Percentiles rank a stretch among this genome's conserved stretches.
Evolutionary conservation across 1,284 basidiomycete genomes (phyloP).

Genomic region (Papiliotrema laurentii): DNA sequence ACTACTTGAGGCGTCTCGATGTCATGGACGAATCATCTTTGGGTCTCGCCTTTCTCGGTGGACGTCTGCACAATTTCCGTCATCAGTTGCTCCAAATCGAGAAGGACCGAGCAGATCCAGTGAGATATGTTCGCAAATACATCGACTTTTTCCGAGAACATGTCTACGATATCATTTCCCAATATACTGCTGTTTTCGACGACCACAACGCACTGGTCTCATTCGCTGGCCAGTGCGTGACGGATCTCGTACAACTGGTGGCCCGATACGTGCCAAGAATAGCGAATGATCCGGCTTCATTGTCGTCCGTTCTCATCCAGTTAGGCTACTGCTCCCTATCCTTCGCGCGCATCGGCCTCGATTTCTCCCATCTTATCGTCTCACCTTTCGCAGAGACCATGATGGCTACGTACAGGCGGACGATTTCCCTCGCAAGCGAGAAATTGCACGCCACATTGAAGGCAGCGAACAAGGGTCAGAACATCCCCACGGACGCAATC

Average conservation of each 20-base stretch:
- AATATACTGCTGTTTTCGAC: constrained; percentile 85
- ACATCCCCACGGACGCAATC: constrained; percentile 30
- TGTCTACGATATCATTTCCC: constrained; percentile 83
- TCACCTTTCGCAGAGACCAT: constrained; percentile 60
- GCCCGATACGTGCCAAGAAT: constrained; percentile 51
- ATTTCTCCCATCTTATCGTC: constrained; percentile 66
- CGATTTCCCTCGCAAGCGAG: constrained; percentile 42
- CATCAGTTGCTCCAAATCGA: constrained; percentile 46
- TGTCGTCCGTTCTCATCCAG: constrained; percentile 82
- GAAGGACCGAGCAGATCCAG: constrained; percentile 58
- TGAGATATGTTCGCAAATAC: constrained; percentile 75
- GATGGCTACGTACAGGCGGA: constrained; percentile 50
- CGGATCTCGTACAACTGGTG: constrained; percentile 53
- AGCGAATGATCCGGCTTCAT: constrained; percentile 57
- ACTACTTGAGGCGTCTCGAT: constrained; percentile 74
- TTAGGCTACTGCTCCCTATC: constrained; percentile 88
- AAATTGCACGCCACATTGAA: constrained; percentile 24
- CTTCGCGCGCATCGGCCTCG: constrained; percentile 83
- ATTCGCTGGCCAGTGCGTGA: constrained; percentile 54
- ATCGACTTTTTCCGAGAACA: constrained; percentile 89
- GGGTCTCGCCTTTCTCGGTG: constrained; percentile 63
- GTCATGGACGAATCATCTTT: constrained; percentile 61
- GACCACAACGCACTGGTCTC: constrained; percentile 49
- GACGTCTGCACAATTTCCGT: constrained; percentile 57
- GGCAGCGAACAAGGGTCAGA: constrained; percentile 21